Percentiles rank a stretch among this genome's conserved stretches.
Conservation (phyloP, 345 rosid genomes). For the Linum trigynum region DNA sequence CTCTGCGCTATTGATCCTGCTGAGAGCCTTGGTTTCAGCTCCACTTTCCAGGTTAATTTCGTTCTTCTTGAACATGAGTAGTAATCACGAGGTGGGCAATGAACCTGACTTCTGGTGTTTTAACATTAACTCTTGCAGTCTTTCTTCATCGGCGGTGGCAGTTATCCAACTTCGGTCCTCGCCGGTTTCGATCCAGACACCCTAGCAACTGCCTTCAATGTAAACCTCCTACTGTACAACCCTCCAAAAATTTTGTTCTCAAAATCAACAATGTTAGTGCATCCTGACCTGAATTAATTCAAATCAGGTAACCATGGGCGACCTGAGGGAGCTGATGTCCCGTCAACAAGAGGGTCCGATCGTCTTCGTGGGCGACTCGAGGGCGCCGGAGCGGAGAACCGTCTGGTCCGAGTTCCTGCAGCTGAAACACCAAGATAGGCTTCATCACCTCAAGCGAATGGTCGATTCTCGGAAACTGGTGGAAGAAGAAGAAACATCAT, state of each 20-base stretch:
- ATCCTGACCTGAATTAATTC: too few species aligned
- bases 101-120: too few species aligned
- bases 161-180: conserved; percentile 44
- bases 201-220: conserved; percentile 66
- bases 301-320: conserved; percentile 40
- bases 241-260: not conserved
- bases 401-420: conserved; percentile 47
- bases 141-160: conserved; percentile 81
- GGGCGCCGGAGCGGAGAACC: conserved; percentile 23
- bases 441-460: conserved; percentile 42
- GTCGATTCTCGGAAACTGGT: conserved; percentile 21
- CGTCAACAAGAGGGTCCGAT: conserved; percentile 46
- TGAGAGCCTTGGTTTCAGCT: conserved; percentile 55
- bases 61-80: too few species aligned
- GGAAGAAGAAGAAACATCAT: conserved; percentile 16
- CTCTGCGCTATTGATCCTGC: conserved; percentile 63
- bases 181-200: conserved; percentile 55
- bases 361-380: conserved; percentile 37
- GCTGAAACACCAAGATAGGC: conserved; percentile 39
- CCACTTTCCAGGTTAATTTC: conserved; percentile 72
- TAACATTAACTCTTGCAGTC: too few species aligned
- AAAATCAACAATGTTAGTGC: too few species aligned
- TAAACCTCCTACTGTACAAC: conserved; percentile 27
- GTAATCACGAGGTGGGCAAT: too few species aligned
- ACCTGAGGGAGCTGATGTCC: conserved; percentile 33